Percentiles rank a stretch among this genome's conserved stretches.
Evolutionary conservation across 768 basidiomycete genomes (phyloP).

Genomic region (Chalciporus piperatus): DNA sequence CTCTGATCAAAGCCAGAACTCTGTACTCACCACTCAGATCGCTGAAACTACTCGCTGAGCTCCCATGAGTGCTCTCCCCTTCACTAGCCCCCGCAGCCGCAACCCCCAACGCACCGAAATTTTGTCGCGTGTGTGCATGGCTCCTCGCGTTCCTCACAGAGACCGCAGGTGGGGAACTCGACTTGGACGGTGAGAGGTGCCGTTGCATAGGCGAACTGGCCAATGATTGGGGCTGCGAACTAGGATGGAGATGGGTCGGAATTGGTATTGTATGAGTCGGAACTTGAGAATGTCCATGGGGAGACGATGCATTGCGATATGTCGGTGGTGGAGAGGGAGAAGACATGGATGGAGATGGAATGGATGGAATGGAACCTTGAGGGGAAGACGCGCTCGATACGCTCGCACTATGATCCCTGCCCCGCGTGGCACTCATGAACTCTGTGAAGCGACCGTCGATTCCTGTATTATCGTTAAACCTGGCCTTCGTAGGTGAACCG

Average conservation of each 20-base stretch:
- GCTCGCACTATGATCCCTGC: conserved; percentile 63
- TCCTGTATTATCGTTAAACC: conserved; percentile 15
- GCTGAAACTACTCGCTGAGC: conserved; percentile 80
- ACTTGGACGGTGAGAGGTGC: conserved; percentile 52
- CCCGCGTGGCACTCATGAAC: conserved; percentile 32
- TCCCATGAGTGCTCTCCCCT: conserved; percentile 62
- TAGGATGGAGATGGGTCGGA: conserved; percentile 9
- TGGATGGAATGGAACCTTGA: conserved; percentile 77
- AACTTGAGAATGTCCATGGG: conserved; percentile 1
- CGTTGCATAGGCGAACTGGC: conserved; percentile 41
- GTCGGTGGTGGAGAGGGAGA: conserved; percentile 40
- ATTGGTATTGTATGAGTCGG: conserved; percentile 7
- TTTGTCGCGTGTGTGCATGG: conserved; percentile 46
- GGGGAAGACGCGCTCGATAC: conserved; percentile 73
- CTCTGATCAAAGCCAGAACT: neutral
- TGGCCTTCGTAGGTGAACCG: conserved; percentile 31
- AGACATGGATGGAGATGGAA: conserved; percentile 67
- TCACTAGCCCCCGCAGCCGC: conserved; percentile 43
- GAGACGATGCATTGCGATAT: conserved; percentile 31
- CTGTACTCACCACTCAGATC: conserved; percentile 71
- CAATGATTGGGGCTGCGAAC: conserved; percentile 16
- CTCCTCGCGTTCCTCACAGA: conserved; percentile 55
- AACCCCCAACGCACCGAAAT: conserved; percentile 38
- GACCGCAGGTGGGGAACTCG: conserved; percentile 58
- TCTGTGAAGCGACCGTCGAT: conserved; percentile 39